Evolutionary conservation across 768 basidiomycete genomes (phyloP), one percentile per base, ranked within the genome.

Genomic region (Suillus brevipes): DNA sequence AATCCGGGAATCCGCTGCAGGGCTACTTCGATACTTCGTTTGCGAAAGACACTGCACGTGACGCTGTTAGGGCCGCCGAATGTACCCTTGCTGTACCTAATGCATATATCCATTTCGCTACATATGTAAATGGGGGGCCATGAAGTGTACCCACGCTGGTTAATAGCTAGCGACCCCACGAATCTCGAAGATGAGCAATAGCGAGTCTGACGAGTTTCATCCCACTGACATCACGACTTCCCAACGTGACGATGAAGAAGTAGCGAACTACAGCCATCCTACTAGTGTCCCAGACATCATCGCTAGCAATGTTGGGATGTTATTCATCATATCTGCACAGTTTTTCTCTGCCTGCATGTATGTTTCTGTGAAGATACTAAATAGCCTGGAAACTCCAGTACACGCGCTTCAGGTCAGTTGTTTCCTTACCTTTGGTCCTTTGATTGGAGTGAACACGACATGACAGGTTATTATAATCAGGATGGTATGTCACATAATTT

Each of bases 291-390:
- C 31, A 60, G 45, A n/a, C 16, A 8, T 72, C 50, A 13, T 75
- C 28, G 55, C 69, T 47, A 70, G 66, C 50, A 90, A 91, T 75
- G 74, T 77, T 4, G 90, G 90, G 9, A 75, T 92, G 58, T 73
- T 89, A 38, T 79, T 90, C 18, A 82, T 91, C 23, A 81, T 81
- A 6, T 77, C 76, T 5, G 73, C 88, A 6, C 87, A 90, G 71
- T 76, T 86, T 10, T 87, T 87, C 74, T 83, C 88, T 43, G 80
- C 87, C 5, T 72, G 82, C 34, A 88, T 89, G 81, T 86, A 86
- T 61, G 77, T 87, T 6, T 76, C 83, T 6, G 89, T 91, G 50
- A 91, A 91, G 75, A 79, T 79, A 65, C 74, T 92, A 64, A 84
- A 86, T 64, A 76, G 73, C 18, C 75, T 88, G 6, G 84, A 88